Percentiles rank a stretch among this genome's conserved stretches.
Evolutionary conservation across 2,329 filamentous ascomycete genomes (phyloP).

Genomic region (Pseudovirgaria hyperparasitica): DNA sequence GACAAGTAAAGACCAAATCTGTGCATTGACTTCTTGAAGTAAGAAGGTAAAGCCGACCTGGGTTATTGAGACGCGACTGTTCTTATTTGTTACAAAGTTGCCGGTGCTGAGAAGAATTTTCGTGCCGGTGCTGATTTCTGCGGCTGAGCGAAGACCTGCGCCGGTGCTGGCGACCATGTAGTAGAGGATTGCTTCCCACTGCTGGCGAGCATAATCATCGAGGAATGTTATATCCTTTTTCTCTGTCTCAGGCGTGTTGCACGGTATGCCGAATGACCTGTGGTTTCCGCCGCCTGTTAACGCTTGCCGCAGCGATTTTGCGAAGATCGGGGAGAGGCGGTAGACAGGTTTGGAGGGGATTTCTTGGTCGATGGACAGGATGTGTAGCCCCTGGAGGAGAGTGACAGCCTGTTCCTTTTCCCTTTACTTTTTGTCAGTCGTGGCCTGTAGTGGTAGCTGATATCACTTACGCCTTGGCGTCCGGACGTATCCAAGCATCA

Average conservation of each 20-base stretch:
- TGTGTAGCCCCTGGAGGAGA: constrained; percentile 74
- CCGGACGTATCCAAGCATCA: constrained; percentile 72
- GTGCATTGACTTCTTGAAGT: constrained; percentile 86
- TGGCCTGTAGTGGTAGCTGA: background rate
- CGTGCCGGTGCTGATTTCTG: constrained; percentile 45
- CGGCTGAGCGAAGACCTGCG: constrained; percentile 10
- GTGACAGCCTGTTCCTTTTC: constrained; percentile 75
- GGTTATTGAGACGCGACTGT: constrained; percentile 59
- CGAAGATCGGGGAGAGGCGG: constrained; percentile 69
- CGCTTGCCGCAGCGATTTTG: constrained; percentile 68
- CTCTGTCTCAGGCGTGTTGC: constrained; percentile 46
- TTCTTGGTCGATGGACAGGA: constrained; percentile 48
- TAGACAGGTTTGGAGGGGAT: constrained; percentile 55
- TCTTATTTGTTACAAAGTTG: constrained; percentile 56
- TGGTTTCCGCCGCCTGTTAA: constrained; percentile 78
- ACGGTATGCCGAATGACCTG: constrained; percentile 83
- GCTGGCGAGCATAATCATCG: constrained; percentile 71
- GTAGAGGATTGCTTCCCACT: constrained; percentile 94
- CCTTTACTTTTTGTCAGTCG: too few relatives aligned
- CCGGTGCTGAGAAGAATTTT: constrained; percentile 74
- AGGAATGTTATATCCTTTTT: constrained; percentile 60
- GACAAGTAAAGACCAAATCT: constrained; percentile 91
- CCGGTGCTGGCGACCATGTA: constrained; percentile 78
- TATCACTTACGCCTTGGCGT: constrained; percentile 39
- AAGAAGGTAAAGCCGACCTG: constrained; percentile 90